Evolutionary conservation across 768 basidiomycete genomes (phyloP), one percentile per base, ranked within the genome.

Genomic region (Tulasnella sp.): DNA sequence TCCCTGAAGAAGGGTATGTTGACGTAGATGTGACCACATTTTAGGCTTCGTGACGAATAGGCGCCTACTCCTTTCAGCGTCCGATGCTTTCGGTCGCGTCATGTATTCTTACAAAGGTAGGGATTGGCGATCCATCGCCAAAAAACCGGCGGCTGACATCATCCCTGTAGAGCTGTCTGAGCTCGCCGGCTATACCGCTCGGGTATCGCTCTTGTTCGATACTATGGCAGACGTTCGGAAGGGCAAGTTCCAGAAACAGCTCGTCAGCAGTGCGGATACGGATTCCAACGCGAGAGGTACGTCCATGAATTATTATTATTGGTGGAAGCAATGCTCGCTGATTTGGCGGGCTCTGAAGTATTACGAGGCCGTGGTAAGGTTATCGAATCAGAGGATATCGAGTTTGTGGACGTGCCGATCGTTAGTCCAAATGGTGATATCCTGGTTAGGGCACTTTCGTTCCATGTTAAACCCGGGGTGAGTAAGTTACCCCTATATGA

Each of bases 41-140:
- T 15, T 63, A 92, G 93, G 91, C 51, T 97, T 98, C 68, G 88
- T 99, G 15, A 98, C 95, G n/a, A 99, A 99, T 68, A 77, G 93
- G 55, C 79, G 93, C 21, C 78, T 96, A 41, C 73, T 96, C 9
- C 73, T 96, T 15, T 93, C 90, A n/a, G 82, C 90, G 3, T 60
- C 64, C 82, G 95, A 98, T 73, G 95, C 95, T 1, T 88, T 97
- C 65, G 93, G 93, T 30, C 81, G 94, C 19, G 83, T 96, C 27
- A 92, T 98, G 90, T 95, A 94, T 70, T 92, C 90, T 2, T 97
- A 96, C 75, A 97, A 96, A 71, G 74, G 74, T 65, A 26, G 15
- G 30, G 26, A 13, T 29, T 21, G 23, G 26, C 38, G 1, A 17
- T 19, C 44, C 21, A 41, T 9, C n/a, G 29, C 23, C 5, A 17